Evolutionary conservation across 805 yeast genomes (phyloP), one percentile per base, ranked within the genome.

Genomic region (Yarrowia deformans): DNA sequence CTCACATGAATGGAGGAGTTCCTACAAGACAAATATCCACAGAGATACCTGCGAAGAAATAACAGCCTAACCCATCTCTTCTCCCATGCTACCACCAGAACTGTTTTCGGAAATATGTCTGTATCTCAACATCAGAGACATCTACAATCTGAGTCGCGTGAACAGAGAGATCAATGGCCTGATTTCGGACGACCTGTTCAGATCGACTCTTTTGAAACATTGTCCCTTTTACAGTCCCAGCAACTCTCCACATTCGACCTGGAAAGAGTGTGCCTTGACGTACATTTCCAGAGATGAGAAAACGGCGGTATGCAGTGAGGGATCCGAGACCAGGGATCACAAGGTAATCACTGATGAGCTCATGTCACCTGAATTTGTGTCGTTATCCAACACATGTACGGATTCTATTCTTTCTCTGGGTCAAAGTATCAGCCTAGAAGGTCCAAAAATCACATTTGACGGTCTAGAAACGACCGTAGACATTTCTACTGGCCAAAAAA

Each of bases 71-170:
- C 7, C 40, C 8, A 34, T 34, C 40, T 13, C 40, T 13, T 10
- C 40, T 1, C 16, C 13, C 19, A 52, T 52, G 56, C 56, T 52
- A 7, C 56, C 56, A 14, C 56, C 56, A 5, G 56, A 52, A 34
- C 56, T 52, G 14, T 35, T 52, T 14, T 14, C 42, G 16, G 56
- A 52, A 52, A 13, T 52, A 18, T 52, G 56, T 52, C 29, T 12
- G 29, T n/a, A 52, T 35, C 56, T 52, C 29, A 6, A 18, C n/a
- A 18, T 52, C 42, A n/a, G 10, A n/a, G 56, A 52, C 37, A 8
- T 52, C 8, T n/a, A 12, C 56, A 52, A 4, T n/a, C 29, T 52
- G 2, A 52, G 56, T 52, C 29, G 35, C 29, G 29, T 18, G 42
- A 52, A 32, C 23, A 9, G 14, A 13, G 56, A 52, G 9, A 29